Evolutionary conservation across 139 green algal species (phyloP).

Genomic region (Desmodesmus armatus): DNA sequence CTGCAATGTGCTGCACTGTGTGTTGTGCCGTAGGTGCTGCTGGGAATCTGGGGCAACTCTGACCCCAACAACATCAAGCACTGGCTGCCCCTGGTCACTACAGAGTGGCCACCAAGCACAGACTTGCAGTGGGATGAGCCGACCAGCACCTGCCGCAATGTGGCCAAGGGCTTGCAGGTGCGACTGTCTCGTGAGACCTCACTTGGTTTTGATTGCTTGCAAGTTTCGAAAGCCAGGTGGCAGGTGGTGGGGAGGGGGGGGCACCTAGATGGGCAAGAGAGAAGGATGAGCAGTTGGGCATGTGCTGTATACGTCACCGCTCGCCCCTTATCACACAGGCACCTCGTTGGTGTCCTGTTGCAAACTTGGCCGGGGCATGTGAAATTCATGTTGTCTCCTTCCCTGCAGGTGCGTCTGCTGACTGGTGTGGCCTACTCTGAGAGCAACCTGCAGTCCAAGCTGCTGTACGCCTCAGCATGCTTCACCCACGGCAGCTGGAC

Average conservation of each 20-base stretch:
- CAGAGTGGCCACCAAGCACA: background rate
- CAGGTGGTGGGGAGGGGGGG: too few species aligned
- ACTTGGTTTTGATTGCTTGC: too few species aligned
- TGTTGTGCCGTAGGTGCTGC: slow-evolving; percentile 10
- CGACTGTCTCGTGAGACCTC: too few species aligned
- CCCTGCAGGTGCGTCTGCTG: slow-evolving; percentile 55
- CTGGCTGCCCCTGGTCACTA: slow-evolving; percentile 51
- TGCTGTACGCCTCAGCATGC: slow-evolving; percentile 61
- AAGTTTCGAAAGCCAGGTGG: too few species aligned
- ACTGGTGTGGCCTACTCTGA: slow-evolving; percentile 54
- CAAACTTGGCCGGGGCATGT: too few species aligned
- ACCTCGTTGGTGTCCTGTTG: too few species aligned
- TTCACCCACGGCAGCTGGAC: slow-evolving; percentile 56
- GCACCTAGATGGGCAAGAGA: too few species aligned
- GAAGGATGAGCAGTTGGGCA: too few species aligned
- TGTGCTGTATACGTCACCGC: too few species aligned
- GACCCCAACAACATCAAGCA: slow-evolving; percentile 47
- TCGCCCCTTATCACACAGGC: too few species aligned
- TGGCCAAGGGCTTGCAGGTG: slow-evolving; percentile 53
- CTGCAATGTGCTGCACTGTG: background rate
- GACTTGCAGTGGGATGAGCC: slow-evolving; percentile 10
- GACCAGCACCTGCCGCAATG: slow-evolving; percentile 47
- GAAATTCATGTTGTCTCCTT: too few species aligned
- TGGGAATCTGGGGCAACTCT: slow-evolving; percentile 65
- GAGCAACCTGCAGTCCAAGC: slow-evolving; percentile 66